Conservation (phyloP, 2,329 filamentous ascomycete species). For the Polytolypa hystricis region DNA sequence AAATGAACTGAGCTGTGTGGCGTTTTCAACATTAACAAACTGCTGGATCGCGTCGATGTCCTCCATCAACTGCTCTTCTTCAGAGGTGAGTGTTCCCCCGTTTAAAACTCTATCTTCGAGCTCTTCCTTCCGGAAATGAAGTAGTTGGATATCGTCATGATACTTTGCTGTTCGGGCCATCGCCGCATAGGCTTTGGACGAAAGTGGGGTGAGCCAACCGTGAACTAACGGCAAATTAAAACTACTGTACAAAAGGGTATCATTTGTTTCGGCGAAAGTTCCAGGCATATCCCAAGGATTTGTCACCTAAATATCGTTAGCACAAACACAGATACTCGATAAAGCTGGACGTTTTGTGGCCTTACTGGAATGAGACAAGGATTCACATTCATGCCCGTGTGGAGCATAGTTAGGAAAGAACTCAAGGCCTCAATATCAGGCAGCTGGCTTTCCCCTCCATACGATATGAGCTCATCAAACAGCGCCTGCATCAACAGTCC, state of each 20-base stretch:
- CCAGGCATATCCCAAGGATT: constrained; percentile 47
- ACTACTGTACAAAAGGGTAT: constrained; percentile 83
- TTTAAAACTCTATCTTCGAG: constrained; percentile 65
- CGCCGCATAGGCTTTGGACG: constrained; percentile 56
- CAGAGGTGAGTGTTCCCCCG: constrained; percentile 48
- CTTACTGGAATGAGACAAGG: constrained; percentile 62
- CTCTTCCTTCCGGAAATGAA: constrained; percentile 82
- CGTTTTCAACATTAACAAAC: constrained; percentile 61
- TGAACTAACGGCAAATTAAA: constrained; percentile 85
- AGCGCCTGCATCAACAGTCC: constrained; percentile 77
- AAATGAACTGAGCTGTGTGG: constrained; percentile 76
- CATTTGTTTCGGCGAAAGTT: constrained; percentile 73
- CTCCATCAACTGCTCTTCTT: constrained; percentile 69
- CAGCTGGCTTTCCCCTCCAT: constrained; percentile 54
- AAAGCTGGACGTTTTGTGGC: background rate
- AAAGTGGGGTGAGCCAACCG: constrained; percentile 69
- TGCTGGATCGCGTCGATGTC: constrained; percentile 76
- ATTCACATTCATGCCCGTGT: constrained; percentile 98
- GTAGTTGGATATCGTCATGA: constrained; percentile 83
- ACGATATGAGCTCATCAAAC: constrained; percentile 85
- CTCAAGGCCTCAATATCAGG: constrained; percentile 86
- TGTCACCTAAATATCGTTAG: background rate
- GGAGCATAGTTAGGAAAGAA: constrained; percentile 72
- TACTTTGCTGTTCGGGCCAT: constrained; percentile 66
- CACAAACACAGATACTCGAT: background rate